Conservation (phyloP, 768 basidiomycete species). For the Psilocybe tampanensis region DNA sequence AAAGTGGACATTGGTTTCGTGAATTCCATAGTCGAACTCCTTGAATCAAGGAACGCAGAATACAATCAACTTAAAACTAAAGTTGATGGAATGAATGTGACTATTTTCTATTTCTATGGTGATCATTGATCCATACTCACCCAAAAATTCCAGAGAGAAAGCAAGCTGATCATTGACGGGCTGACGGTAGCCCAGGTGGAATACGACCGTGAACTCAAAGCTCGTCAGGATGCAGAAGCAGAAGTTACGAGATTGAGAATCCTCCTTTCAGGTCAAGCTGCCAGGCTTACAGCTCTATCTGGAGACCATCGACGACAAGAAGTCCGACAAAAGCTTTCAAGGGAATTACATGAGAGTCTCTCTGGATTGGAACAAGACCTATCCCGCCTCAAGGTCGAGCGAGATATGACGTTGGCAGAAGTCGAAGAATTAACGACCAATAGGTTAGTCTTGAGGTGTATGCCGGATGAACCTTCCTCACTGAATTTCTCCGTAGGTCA, state of each 20-base stretch:
- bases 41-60: conserved; percentile 67
- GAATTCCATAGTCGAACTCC: conserved; percentile 63
- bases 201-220: conserved; percentile 89
- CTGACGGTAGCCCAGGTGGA: conserved; percentile 91
- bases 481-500: conserved; percentile 18
- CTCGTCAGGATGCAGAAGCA: conserved; percentile 87
- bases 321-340: conserved; percentile 74
- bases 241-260: conserved; percentile 87
- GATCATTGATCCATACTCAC: conserved; percentile 4
- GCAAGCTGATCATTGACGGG: conserved; percentile 91
- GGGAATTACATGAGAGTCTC: conserved; percentile 77
- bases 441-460: conserved; percentile 41
- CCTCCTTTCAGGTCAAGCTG: conserved; percentile 88
- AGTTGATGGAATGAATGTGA: conserved; percentile 87
- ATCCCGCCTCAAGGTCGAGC: conserved; percentile 83
- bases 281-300: conserved; percentile 80
- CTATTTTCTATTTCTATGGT: conserved; percentile 7
- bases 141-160: conserved; percentile 65
- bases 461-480: conserved; percentile 6
- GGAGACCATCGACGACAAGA: conserved; percentile 80
- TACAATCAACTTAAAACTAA: conserved; percentile 67
- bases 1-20: conserved; percentile 75
- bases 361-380: conserved; percentile 82
- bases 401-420: conserved; percentile 92
- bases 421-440: conserved; percentile 87